These are phyloP conservation scores for Phytopythium mirpurense DNA, from an alignment of 352 stramenopile species.

Conservation along the genomic window DNA sequence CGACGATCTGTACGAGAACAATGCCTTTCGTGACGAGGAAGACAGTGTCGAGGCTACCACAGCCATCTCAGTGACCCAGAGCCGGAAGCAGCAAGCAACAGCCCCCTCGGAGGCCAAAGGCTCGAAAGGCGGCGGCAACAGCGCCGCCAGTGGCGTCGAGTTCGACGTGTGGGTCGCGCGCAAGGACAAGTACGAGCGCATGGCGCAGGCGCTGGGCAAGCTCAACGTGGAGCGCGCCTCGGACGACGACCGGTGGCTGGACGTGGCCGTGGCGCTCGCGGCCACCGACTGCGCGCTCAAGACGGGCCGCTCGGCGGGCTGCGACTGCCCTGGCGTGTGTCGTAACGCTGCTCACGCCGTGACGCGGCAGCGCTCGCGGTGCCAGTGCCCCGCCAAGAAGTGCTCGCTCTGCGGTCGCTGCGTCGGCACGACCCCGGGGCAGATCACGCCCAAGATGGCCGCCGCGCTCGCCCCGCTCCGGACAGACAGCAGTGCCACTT, in stretches of 20 bases:
- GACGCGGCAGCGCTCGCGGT: slow-evolving; percentile 65
- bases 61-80: slow-evolving; percentile 4
- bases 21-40: slow-evolving; percentile 61
- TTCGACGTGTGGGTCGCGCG: slow-evolving; percentile 82
- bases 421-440: slow-evolving; percentile 43
- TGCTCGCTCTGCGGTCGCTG: slow-evolving; percentile 74
- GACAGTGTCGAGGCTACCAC: slow-evolving; percentile 12
- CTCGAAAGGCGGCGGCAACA: slow-evolving; percentile 9
- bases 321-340: slow-evolving; percentile 67
- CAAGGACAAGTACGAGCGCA: slow-evolving; percentile 87
- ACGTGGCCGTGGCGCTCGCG: slow-evolving; percentile 66
- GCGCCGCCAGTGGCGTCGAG: slow-evolving; percentile 23
- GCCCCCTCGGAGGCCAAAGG: slow-evolving; percentile 8
- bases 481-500: slow-evolving; percentile 6
- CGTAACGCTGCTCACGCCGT: slow-evolving; percentile 56
- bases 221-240: slow-evolving; percentile 60
- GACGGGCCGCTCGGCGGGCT: slow-evolving; percentile 59
- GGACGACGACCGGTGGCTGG: slow-evolving; percentile 59
- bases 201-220: slow-evolving; percentile 46
- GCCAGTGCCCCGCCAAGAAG: slow-evolving; percentile 75
- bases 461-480: slow-evolving; percentile 46
- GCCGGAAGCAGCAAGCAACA: slow-evolving; percentile 5
- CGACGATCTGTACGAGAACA: slow-evolving; percentile 77
- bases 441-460: slow-evolving; percentile 66
- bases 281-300: slow-evolving; percentile 78